Percentiles rank a stretch among this genome's conserved stretches.
Evolutionary conservation across 495 filamentous ascomycete species (phyloP).

Genomic region (Penicillium coffeae): DNA sequence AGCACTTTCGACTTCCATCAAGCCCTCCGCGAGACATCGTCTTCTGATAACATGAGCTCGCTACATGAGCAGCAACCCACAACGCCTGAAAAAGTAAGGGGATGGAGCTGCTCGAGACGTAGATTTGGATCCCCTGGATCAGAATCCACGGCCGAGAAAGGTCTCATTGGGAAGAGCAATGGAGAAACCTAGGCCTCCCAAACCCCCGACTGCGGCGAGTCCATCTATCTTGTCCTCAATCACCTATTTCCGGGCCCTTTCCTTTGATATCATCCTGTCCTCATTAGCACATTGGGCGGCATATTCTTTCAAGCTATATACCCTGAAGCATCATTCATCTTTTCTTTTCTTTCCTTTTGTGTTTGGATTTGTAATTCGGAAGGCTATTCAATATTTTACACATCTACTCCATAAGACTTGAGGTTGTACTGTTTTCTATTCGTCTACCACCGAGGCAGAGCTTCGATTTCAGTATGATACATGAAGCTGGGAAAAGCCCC

Average conservation of each 20-base stretch:
- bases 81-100: too few relatives aligned
- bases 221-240: too few relatives aligned
- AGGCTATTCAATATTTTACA: neutral
- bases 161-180: too few relatives aligned
- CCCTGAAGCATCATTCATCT: neutral
- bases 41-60: constrained; percentile 3
- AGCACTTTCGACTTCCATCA: constrained; percentile 20
- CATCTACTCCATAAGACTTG: too few relatives aligned
- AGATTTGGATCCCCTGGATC: too few relatives aligned
- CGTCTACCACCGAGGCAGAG: neutral
- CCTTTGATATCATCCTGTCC: too few relatives aligned
- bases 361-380: neutral
- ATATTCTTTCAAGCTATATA: constrained; percentile 3
- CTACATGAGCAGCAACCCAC: neutral
- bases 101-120: too few relatives aligned
- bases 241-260: neutral
- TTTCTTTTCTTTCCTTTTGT: neutral
- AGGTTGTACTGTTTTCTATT: too few relatives aligned
- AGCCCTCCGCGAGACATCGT: constrained; percentile 13
- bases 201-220: too few relatives aligned
- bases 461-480: neutral
- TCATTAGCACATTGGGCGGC: neutral
- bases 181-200: too few relatives aligned
- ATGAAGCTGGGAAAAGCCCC: neutral
- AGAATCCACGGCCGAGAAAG: too few relatives aligned